These are phyloP conservation scores for Leishmania guyanensis DNA, from an alignment of 208 protist genomes.

Conservation along the genomic window DNA sequence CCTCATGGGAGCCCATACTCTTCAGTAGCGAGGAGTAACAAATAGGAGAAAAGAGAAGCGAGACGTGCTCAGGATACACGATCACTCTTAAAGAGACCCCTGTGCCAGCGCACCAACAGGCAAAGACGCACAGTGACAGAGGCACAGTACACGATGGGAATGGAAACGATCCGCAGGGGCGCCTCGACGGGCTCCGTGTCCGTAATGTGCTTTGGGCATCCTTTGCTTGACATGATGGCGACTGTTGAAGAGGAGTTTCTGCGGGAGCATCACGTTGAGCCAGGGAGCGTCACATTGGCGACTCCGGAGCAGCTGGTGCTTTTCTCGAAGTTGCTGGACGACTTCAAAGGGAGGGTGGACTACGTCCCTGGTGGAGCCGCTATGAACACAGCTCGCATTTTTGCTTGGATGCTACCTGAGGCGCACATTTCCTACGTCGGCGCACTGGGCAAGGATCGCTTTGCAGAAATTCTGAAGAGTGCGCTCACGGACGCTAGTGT, in stretches of 20 bases:
- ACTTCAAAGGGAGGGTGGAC: slow-evolving; percentile 58
- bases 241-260: slow-evolving; percentile 86
- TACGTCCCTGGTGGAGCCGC: slow-evolving; percentile 97
- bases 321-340: slow-evolving; percentile 74
- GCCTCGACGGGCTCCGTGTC: background rate
- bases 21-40: background rate
- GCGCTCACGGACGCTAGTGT: slow-evolving; percentile 75
- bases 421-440: slow-evolving; percentile 75
- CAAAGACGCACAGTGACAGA: background rate
- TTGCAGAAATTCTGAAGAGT: slow-evolving; percentile 67
- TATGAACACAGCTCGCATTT: slow-evolving; percentile 95
- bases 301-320: slow-evolving; percentile 91
- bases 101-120: slow-evolving; percentile 15
- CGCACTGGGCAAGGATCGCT: slow-evolving; percentile 94
- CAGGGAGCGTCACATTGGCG: slow-evolving; percentile 92
- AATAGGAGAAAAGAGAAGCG: background rate
- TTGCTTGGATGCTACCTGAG: slow-evolving; percentile 74
- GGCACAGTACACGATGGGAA: slow-evolving; percentile 8
- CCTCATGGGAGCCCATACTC: background rate
- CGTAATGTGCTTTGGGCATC: slow-evolving; percentile 89
- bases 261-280: slow-evolving; percentile 72
- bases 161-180: slow-evolving; percentile 2
- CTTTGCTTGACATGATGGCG: slow-evolving; percentile 97
- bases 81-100: background rate
- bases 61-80: background rate